Evolutionary conservation across 2,329 filamentous ascomycete species (phyloP), one percentile per base, ranked within the genome.

Genomic region (Fonsecaea pedrosoi): DNA sequence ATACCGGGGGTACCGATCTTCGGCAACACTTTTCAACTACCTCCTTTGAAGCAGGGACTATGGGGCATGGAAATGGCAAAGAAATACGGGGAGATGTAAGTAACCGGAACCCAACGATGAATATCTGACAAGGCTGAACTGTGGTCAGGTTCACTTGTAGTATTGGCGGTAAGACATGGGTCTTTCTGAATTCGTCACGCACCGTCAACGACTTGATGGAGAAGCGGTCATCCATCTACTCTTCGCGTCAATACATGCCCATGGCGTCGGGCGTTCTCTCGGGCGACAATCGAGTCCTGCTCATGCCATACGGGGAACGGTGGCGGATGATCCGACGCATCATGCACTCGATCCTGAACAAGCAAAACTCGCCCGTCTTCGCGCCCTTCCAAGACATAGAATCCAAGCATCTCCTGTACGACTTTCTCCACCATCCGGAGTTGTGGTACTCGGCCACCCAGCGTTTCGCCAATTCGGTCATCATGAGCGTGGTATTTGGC

Each of bases 401-500:
- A 55, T 67, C 59, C 54, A 64, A 66, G 30, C 68, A 69, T 37
- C 56, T 72, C 40, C 62, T 71, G 10, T 67, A 62, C 42, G 70
- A 70, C 40, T 69, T 65, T 37, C 60, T 71, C 18, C 59, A 65
- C 21, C 62, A 62, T 13, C 70, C 68, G 21, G 66, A 71, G 15
- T 53, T 64, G 5, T 82, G 80, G 79, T 80, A 78, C 60, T 65
- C 68, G 5, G 78, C 81, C 61, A 77, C 81, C 62, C 80, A 79
- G 68, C 77, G 78, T n/a, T 82, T 79, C 69, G 74, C 78, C 13
- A 78, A 77, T 64, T 76, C 77, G 0, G 76, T 81, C 15, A 73
- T 81, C 13, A 73, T 78, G 69, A 75, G 76, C 10, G 77, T 85
- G 3, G 79, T 82, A 3, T 86, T 85, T 67, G 83, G 84, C 0